Evolutionary conservation across 176 grass and related monocot species (phyloP), one percentile per base, ranked within the genome.

Genomic region (Musa beccarii): DNA sequence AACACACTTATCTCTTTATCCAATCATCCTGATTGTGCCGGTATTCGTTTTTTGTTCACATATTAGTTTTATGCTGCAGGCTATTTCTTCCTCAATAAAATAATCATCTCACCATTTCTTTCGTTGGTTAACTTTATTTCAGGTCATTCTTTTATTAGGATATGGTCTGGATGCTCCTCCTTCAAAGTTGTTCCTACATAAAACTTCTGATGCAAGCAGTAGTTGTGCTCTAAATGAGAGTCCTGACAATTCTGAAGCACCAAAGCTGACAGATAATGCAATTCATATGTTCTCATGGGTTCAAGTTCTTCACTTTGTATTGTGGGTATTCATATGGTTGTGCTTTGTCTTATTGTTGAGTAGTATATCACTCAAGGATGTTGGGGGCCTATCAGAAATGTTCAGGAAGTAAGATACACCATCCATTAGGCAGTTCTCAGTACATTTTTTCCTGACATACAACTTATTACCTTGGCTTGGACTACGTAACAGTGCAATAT

Each of bases 1-100:
- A 74, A 86, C 91, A 55, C 95, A 99, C 65, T 63, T 94, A 67
- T 89, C 90, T 78, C 90, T 94, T 66, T 94, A 99, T 86, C 95
- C 90, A 63, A 84, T 63, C 74, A 87, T 99, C 84, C 82, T 99
- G 56, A 83, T 99, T 77, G 57, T 94, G 74, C 95, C 95, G 67
- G 95, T 99, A 75, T 61, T 77, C 85, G 49, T 61, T 63, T 75
- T 82, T 52, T 20, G 75, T 78, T 59, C 8, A 14, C 66, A 65
- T 5, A 29, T 43, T 49, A n/a, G 17, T 70, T 55, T 54, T 51
- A 52, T 51, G 12, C 14, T 16, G 26, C 55, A 74, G 79, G 8
- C 1, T 69, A 50, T 51, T 86, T 51, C 19, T 74, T 52, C 63
- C 55, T 25, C 59, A 29, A 49, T 15, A 21, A 43, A 34, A 71